Evolutionary conservation across 1,284 basidiomycete genomes (phyloP).

Genomic region (Sparassis latifolia): DNA sequence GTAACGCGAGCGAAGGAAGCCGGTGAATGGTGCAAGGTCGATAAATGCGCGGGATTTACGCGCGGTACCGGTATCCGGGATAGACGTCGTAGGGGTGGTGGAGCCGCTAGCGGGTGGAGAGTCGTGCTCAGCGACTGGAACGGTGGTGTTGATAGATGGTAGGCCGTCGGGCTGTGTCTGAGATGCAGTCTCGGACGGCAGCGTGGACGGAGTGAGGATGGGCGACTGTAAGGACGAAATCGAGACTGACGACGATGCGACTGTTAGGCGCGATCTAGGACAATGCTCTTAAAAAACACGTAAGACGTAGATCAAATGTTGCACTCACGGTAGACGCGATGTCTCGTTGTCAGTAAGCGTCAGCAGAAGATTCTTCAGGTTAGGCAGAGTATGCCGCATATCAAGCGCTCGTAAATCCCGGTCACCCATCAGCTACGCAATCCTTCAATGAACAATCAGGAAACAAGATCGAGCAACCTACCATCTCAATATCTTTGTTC

Average conservation of each 20-base stretch:
- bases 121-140: slow-evolving; percentile 8
- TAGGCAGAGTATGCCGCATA: slow-evolving; percentile 93
- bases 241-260: slow-evolving; percentile 16
- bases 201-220: slow-evolving; percentile 17
- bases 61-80: slow-evolving; percentile 20
- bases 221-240: slow-evolving; percentile 23
- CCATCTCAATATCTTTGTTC: slow-evolving; percentile 97
- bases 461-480: slow-evolving; percentile 30
- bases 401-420: slow-evolving; percentile 84
- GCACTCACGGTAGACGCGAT: slow-evolving; percentile 38
- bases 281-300: background rate
- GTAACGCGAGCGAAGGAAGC: slow-evolving; percentile 56
- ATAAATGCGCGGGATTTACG: slow-evolving; percentile 41
- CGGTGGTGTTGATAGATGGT: slow-evolving; percentile 1
- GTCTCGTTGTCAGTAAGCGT: slow-evolving; percentile 72
- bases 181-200: slow-evolving; percentile 9
- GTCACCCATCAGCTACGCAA: slow-evolving; percentile 78
- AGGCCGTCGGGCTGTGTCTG: slow-evolving; percentile 5
- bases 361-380: slow-evolving; percentile 89
- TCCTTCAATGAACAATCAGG: slow-evolving; percentile 6
- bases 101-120: slow-evolving; percentile 45
- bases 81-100: slow-evolving; percentile 42
- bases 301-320: background rate
- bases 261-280: too few relatives aligned
- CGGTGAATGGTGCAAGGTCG: slow-evolving; percentile 56